Conservation (phyloP, 1,284 basidiomycete genomes). For the Rhodotorula sp. region DNA sequence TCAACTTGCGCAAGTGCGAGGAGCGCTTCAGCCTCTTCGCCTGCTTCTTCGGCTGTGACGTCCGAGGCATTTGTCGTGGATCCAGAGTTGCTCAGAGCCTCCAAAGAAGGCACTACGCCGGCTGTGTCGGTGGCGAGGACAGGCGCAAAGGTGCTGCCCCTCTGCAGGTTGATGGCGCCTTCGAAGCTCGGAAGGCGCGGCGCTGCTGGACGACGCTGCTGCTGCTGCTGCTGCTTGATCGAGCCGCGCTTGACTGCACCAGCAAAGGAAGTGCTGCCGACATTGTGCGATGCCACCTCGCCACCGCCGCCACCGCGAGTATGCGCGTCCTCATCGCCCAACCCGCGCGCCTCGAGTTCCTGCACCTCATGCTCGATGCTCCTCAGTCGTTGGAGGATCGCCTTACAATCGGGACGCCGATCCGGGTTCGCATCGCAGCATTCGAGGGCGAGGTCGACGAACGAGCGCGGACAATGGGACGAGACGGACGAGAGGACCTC, state of each 20-base stretch:
- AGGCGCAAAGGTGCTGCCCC: constrained; percentile 50
- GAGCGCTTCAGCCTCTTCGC: constrained; percentile 55
- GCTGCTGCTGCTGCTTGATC: constrained; percentile 9
- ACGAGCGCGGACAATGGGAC: constrained; percentile 71
- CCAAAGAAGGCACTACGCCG: neutral
- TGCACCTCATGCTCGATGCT: constrained; percentile 78
- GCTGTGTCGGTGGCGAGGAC: constrained; percentile 46
- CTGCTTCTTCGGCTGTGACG: constrained; percentile 12
- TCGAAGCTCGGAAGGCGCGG: constrained; percentile 81
- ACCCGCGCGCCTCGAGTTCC: constrained; percentile 23
- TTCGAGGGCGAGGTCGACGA: constrained; percentile 73
- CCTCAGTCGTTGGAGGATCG: constrained; percentile 70
- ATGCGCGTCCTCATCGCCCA: constrained; percentile 20
- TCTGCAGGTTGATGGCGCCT: constrained; percentile 49
- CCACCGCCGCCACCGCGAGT: constrained; percentile 22
- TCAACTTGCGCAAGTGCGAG: constrained; percentile 52
- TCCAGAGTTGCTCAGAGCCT: neutral
- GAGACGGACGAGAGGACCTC: constrained; percentile 71
- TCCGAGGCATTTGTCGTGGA: neutral
- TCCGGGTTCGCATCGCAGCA: constrained; percentile 70
- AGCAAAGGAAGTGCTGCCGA: constrained; percentile 81
- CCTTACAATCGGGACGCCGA: constrained; percentile 70
- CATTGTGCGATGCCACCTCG: constrained; percentile 50
- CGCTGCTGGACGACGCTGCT: constrained; percentile 48
- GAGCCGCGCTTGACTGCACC: constrained; percentile 47